Base-by-base conservation (phyloP, 1,284 basidiomycete species). In the Microbotryum silenes-acaulis region DNA sequence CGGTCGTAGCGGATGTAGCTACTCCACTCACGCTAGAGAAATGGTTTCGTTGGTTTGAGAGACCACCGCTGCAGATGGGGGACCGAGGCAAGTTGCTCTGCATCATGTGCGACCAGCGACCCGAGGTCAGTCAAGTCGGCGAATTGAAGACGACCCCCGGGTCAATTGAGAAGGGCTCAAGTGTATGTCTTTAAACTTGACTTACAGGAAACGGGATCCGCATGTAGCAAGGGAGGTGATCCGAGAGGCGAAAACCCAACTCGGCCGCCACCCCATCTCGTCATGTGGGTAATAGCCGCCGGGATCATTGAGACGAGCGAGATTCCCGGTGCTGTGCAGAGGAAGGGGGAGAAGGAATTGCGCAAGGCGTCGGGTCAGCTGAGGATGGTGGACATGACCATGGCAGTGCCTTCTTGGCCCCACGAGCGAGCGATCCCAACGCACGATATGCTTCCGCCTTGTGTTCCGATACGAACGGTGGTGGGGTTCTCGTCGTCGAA, bases 81-180 rank as follows among this genome's bases (percentile, higher is more conserved):
- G 62, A 0, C 67, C 67, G 14, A 69, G 56, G 10, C 59, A 64
- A 2, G 67, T 69, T 8, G 67, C 64, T 10, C 64, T 68, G 55
- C 20, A 16, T 5, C 20, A 16, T 5, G 5, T 4, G 16, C 8
- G 2, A 10, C 6, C 27, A 16, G 16, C 8, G 4, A 10, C 4
- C 27, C 4, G 20, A 18, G 16, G 20, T 46, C 6, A 29, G 45
- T 37, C 8, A 8, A 25, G 20, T 2, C 25, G 14, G 6, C 3
- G n/a, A 48, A 18, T 12, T 12, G 3, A 14, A 0, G 8, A 16
- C 47, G 29, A 47, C 44, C 31, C 31, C 31, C 16, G 12, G 37
- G 37, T 10, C 14, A 18, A 42, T 18, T 18, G 20, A 21, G 8
- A 6, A 31, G 21, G 1, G 20, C 9, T 6, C 6, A 18, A 51